phyloP scores from a whole-genome alignment of 139 green algal species.

The Coccomyxa sp. region DNA sequence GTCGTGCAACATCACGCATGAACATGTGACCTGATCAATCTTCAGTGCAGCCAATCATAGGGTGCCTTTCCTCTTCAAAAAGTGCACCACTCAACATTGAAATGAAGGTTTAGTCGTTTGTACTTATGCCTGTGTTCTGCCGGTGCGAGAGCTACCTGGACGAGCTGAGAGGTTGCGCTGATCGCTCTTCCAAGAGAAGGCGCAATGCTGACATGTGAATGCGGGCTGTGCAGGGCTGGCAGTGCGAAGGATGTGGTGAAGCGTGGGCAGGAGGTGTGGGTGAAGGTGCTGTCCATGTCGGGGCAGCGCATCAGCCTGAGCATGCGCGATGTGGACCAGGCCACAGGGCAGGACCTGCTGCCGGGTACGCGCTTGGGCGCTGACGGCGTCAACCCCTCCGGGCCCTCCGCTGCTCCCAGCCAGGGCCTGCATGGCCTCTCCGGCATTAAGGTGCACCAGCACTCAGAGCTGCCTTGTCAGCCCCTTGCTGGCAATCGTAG shows the following conservation, averaged over 20 bases:
- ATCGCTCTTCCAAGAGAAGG: no score
- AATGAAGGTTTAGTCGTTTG: no score
- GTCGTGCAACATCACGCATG: no score
- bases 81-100: no score
- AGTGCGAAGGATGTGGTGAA: constrained; percentile 74
- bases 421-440: constrained; percentile 68
- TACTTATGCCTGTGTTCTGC: background rate
- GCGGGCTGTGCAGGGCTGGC: constrained; percentile 25
- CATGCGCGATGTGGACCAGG: constrained; percentile 96
- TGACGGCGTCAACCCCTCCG: constrained; percentile 4
- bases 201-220: no score
- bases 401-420: constrained; percentile 2
- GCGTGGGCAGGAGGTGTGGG: constrained; percentile 66
- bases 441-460: constrained; percentile 63
- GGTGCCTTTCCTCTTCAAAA: background rate
- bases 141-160: no score
- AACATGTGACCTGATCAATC: background rate
- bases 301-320: constrained; percentile 49
- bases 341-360: constrained; percentile 74
- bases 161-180: no score
- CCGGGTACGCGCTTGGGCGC: constrained; percentile 28
- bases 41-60: background rate
- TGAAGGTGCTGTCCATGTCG: constrained; percentile 70
- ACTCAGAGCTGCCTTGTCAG: background rate
- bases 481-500: background rate